These are phyloP conservation scores for Coemansia sp. DNA, from an alignment of 192 early-diverging fungal species.

Conservation along the genomic window DNA sequence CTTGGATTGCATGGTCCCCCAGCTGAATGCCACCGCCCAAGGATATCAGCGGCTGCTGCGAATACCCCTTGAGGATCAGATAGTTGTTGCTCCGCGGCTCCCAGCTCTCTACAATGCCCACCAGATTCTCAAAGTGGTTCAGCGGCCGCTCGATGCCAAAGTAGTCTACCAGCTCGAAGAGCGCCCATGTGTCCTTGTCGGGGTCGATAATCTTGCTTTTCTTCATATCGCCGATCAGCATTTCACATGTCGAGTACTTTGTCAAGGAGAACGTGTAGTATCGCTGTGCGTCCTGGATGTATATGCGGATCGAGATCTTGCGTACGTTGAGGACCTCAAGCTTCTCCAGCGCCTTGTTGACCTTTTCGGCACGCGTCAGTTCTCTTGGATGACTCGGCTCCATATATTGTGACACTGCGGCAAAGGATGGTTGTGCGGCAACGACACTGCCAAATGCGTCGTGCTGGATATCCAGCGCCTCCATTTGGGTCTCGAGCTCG, in stretches of 20 bases:
- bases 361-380: constrained; percentile 49
- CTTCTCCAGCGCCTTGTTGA: constrained; percentile 49
- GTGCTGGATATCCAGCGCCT: background rate
- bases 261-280: constrained; percentile 81
- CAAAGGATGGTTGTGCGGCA: background rate
- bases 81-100: constrained; percentile 72
- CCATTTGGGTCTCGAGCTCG: constrained; percentile 1
- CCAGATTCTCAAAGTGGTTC: constrained; percentile 86
- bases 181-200: constrained; percentile 64
- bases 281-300: constrained; percentile 73
- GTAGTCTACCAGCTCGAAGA: constrained; percentile 90
- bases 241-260: constrained; percentile 67
- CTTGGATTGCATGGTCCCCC: constrained; percentile 55
- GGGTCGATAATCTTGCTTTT: constrained; percentile 59
- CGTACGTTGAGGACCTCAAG: constrained; percentile 41
- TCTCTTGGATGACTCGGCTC: constrained; percentile 19
- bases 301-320: constrained; percentile 76
- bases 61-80: constrained; percentile 73
- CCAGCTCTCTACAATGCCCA: constrained; percentile 81
- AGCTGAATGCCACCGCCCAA: constrained; percentile 32
- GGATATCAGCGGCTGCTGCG: constrained; percentile 27
- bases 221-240: constrained; percentile 70
- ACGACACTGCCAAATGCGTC: background rate
- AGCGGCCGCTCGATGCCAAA: constrained; percentile 86
- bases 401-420: background rate